A percentile compares a stretch with the other conserved stretches of the same genome.
Evolutionary conservation across 441 rosid species (phyloP).

Genomic region (Capsella rubella): DNA sequence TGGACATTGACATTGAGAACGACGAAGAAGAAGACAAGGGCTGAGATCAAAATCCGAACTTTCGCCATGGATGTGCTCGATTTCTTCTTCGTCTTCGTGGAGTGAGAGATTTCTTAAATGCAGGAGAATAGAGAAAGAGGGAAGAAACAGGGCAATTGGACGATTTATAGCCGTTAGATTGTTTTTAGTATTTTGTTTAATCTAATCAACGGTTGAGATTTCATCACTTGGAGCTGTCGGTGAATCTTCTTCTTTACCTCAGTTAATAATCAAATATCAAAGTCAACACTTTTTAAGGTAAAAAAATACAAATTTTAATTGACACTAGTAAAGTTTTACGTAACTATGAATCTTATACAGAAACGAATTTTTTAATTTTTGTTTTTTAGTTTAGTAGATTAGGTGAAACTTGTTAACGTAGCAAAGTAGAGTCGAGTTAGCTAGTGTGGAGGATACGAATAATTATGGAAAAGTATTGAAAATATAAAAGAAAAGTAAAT

Average conservation of each 20-base stretch:
- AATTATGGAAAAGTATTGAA: slow-evolving; percentile 21
- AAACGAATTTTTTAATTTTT: neutral
- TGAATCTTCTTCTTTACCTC: slow-evolving; percentile 16
- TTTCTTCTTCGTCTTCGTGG: slow-evolving; percentile 20
- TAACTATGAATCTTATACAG: slow-evolving; percentile 1
- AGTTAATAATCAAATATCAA: slow-evolving; percentile 1
- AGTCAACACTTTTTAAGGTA: slow-evolving; percentile 32
- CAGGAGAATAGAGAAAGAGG: neutral
- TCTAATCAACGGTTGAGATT: slow-evolving; percentile 28
- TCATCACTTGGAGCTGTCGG: slow-evolving; percentile 27
- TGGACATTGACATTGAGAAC: slow-evolving; percentile 43
- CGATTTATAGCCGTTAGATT: slow-evolving; percentile 21
- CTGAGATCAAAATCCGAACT: slow-evolving; percentile 49
- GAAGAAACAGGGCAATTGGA: slow-evolving; percentile 28
- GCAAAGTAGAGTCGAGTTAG: slow-evolving; percentile 37
- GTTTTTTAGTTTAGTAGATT: neutral
- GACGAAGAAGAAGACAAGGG: slow-evolving; percentile 40
- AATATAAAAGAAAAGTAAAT: neutral
- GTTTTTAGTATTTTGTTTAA: neutral
- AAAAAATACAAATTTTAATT: neutral
- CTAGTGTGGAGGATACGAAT: slow-evolving; percentile 30
- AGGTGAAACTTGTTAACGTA: slow-evolving; percentile 35
- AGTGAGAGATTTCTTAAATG: slow-evolving; percentile 35
- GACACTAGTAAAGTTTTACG: slow-evolving; percentile 6
- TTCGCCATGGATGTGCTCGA: slow-evolving; percentile 58